These are phyloP conservation scores for Neurospora intermedia DNA, from an alignment of 495 filamentous ascomycete species.

Conservation along the genomic window DNA sequence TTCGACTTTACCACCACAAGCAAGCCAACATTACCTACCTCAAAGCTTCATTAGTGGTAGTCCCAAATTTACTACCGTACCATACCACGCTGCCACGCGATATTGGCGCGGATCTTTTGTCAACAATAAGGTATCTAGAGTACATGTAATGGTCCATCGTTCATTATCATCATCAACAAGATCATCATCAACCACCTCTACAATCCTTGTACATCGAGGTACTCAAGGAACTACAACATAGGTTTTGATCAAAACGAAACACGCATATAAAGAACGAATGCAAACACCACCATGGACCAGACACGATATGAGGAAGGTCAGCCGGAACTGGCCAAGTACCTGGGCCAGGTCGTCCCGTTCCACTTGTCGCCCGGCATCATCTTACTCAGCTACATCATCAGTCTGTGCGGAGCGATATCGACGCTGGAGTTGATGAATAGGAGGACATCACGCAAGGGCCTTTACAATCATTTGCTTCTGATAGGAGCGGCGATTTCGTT, in stretches of 20 bases:
- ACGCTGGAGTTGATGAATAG: slow-evolving; percentile 76
- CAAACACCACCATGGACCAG: neutral
- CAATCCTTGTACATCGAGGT: neutral
- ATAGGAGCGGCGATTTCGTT: slow-evolving; percentile 61
- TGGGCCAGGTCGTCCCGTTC: slow-evolving; percentile 37
- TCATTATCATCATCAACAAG: neutral
- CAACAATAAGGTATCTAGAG: neutral
- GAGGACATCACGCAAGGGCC: slow-evolving; percentile 53
- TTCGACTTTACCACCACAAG: neutral
- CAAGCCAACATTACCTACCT: neutral
- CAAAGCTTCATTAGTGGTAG: neutral
- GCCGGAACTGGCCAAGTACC: slow-evolving; percentile 10
- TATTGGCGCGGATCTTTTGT: neutral
- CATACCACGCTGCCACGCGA: neutral
- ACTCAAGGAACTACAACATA: neutral
- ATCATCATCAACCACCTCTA: neutral
- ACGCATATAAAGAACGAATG: neutral
- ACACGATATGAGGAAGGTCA: neutral
- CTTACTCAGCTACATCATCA: slow-evolving; percentile 66
- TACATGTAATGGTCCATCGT: neutral
- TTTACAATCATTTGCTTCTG: slow-evolving; percentile 68
- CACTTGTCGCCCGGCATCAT: slow-evolving; percentile 54
- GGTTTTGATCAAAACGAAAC: neutral
- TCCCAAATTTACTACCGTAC: neutral
- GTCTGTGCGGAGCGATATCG: slow-evolving; percentile 62